These are phyloP conservation scores for Tulasnella sp. DNA, from an alignment of 768 basidiomycete species.

Conservation along the genomic window DNA sequence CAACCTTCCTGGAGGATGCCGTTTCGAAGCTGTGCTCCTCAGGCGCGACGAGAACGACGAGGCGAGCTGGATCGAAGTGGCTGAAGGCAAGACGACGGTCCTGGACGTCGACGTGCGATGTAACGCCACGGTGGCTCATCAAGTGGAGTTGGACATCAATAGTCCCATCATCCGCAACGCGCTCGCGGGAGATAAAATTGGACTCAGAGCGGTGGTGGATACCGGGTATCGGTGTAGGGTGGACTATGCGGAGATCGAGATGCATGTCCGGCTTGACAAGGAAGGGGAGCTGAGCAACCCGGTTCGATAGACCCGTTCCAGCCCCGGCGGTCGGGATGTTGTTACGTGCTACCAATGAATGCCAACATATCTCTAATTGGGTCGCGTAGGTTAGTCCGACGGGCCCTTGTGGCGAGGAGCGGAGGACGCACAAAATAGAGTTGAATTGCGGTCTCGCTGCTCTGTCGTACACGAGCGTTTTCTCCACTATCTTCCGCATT, in stretches of 20 bases:
- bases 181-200: not conserved
- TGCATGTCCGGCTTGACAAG: not conserved
- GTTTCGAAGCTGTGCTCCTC: not conserved
- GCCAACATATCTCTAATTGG: not conserved
- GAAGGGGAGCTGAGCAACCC: not conserved
- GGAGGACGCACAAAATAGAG: not conserved
- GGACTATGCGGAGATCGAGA: not conserved
- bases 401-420: not conserved
- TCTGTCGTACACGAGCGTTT: not conserved
- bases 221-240: not conserved
- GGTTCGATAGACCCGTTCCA: not conserved
- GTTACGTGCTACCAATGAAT: slow-evolving; percentile 1
- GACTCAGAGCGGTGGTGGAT: not conserved
- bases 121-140: not conserved
- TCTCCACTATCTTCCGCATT: not conserved
- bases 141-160: not conserved
- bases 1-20: not conserved
- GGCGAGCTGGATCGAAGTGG: not conserved
- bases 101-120: not conserved
- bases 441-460: not conserved
- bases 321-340: not conserved
- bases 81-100: not conserved
- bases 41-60: not conserved
- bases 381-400: not conserved
- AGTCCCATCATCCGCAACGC: not conserved